Base-by-base conservation (phyloP, 805 yeast genomes). In the Wickerhamomyces kurtzmanii region DNA sequence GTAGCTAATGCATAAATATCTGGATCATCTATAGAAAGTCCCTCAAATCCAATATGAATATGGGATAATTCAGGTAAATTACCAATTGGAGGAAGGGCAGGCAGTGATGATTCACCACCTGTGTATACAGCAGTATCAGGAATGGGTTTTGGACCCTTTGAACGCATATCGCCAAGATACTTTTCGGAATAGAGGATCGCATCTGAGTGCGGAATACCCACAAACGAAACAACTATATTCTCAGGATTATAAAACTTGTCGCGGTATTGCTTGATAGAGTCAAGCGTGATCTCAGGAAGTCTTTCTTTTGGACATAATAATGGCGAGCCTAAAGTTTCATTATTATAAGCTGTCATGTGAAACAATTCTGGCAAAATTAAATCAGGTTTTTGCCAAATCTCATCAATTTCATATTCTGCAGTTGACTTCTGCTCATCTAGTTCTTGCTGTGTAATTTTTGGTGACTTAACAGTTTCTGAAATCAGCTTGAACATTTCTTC, bases 1-100 rank as follows among this genome's bases (percentile, higher is more conserved):
- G 86, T 75, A 2, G 97, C 96, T 22, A 86, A 60, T 2, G 94
- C 93, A 46, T 91, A 91, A 24, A 87, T 74, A 43, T 91, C 96
- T 12, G 83, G 84, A 47, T 81, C 77, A 28, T 73, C 69, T 18
- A 86, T 77, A 1, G 95, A 79, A 3, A 81, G 62, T 15, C 96
- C 94, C 51, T 91, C 89, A 49, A 82, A 91, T 1, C 81, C 94
- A 20, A 91, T 66, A 50, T 84, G 84, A 45, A 89, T 67, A 50
- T 89, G 94, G 36, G 76, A 79, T 37, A 87, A 72, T 38, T 83
- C 89, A 8, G 91, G 89, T 32, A 74, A 59, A 46, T 70, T 71
- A 10, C 85, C 87, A 16, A 69, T 60, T 20, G 73, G 73, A 3
- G 72, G 69, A 16, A 59, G 37, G 8, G 70, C 49, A 6, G 79